Percentiles rank a stretch among this genome's conserved stretches.
Evolutionary conservation across 495 filamentous ascomycete species (phyloP).

Genomic region (Lophiotrema nucula): DNA sequence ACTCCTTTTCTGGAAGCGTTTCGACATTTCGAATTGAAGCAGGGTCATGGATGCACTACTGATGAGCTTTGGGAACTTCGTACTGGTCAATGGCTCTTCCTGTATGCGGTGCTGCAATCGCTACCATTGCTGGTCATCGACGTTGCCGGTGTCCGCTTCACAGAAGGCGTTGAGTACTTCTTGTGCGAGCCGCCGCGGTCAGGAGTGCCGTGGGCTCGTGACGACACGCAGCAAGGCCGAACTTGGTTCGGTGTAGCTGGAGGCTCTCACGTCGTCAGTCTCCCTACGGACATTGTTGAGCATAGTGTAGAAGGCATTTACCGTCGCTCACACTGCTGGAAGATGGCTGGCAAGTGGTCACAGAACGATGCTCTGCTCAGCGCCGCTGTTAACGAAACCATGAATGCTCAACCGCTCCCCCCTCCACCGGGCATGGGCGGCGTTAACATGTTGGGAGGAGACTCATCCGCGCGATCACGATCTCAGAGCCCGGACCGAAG

Average conservation of each 20-base stretch:
- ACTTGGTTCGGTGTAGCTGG: constrained; percentile 80
- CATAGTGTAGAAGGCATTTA: constrained; percentile 89
- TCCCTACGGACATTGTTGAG: constrained; percentile 80
- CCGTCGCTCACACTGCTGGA: constrained; percentile 89
- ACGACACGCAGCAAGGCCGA: constrained; percentile 61
- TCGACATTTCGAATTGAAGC: constrained; percentile 77
- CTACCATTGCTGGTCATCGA: constrained; percentile 88
- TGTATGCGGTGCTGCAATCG: constrained; percentile 87
- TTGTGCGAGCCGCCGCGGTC: constrained; percentile 87
- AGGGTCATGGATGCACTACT: constrained; percentile 66
- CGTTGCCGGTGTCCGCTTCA: constrained; percentile 72
- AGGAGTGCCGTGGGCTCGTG: constrained; percentile 80
- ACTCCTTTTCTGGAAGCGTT: constrained; percentile 75
- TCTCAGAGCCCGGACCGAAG: constrained; percentile 26
- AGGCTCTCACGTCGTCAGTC: constrained; percentile 66
- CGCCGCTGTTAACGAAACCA: constrained; percentile 26
- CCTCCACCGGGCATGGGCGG: constrained; percentile 15
- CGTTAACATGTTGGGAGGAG: constrained; percentile 1
- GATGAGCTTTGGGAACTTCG: constrained; percentile 75
- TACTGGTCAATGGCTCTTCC: constrained; percentile 88
- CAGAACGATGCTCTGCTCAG: constrained; percentile 34
- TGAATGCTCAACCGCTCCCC: constrained; percentile 18
- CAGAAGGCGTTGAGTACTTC: constrained; percentile 89
- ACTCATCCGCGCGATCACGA: constrained; percentile 5
- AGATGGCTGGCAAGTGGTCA: constrained; percentile 72